Evolutionary conservation across 192 early-diverging fungal species (phyloP).

Genomic region (Coemansia sp.): DNA sequence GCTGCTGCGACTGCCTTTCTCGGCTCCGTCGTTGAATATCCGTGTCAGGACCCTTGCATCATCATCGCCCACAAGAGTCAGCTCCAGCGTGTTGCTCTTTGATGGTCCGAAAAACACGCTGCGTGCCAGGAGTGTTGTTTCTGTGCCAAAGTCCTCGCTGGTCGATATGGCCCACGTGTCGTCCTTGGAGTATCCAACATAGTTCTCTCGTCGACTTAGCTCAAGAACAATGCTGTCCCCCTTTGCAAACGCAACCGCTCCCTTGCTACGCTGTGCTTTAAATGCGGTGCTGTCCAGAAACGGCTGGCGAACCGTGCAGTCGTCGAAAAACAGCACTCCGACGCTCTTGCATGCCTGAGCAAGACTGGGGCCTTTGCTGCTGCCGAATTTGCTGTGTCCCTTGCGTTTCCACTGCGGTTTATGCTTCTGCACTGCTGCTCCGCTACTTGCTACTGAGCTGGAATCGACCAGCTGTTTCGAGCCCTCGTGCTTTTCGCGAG

Average conservation of each 20-base stretch:
- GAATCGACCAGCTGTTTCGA: neutral
- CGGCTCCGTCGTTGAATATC: constrained; percentile 19
- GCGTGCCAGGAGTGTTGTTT: constrained; percentile 39
- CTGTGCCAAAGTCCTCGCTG: constrained; percentile 29
- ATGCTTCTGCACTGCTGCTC: neutral
- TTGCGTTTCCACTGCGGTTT: constrained; percentile 5
- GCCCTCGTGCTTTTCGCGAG: constrained; percentile 30
- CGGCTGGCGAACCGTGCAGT: constrained; percentile 41
- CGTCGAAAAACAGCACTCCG: constrained; percentile 35
- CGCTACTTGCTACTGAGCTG: neutral
- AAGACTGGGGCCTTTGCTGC: constrained; percentile 8
- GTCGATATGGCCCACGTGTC: constrained; percentile 53
- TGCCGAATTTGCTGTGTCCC: neutral
- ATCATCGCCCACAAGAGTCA: constrained; percentile 40
- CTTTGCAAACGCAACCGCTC: constrained; percentile 18
- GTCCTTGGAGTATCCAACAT: constrained; percentile 43
- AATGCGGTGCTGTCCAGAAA: constrained; percentile 38
- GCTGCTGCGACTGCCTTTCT: neutral
- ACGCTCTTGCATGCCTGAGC: constrained; percentile 38
- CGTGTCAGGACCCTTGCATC: constrained; percentile 34
- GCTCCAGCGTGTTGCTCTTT: constrained; percentile 53
- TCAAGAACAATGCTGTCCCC: constrained; percentile 43
- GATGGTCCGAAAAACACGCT: constrained; percentile 52
- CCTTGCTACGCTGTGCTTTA: constrained; percentile 24
- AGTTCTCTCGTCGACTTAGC: constrained; percentile 41